Evolutionary conservation across 805 yeast genomes (phyloP).

Genomic region (Grigorovia transvaalensis): DNA sequence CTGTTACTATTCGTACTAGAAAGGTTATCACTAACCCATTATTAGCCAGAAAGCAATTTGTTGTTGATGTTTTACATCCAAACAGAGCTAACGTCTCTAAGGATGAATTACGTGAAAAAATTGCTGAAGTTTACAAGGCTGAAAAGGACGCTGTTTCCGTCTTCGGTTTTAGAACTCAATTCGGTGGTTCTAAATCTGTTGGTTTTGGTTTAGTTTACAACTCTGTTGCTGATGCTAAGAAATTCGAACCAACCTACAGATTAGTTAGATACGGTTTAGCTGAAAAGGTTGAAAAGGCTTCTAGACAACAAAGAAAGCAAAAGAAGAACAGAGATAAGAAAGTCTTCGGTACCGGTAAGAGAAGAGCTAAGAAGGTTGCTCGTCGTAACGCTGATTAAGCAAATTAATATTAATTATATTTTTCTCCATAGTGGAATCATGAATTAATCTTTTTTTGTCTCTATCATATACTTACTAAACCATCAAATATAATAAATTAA

Average conservation of each 20-base stretch:
- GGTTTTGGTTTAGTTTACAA: slow-evolving; percentile 99
- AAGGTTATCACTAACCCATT: slow-evolving; percentile 97
- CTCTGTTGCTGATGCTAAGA: slow-evolving; percentile 95
- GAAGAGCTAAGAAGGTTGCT: slow-evolving; percentile 87
- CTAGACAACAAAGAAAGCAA: slow-evolving; percentile 99
- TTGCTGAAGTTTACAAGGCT: slow-evolving; percentile 81
- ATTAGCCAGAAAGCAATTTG: slow-evolving; percentile 98
- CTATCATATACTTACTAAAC: background rate
- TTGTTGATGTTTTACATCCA: slow-evolving; percentile 98
- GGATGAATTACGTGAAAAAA: slow-evolving; percentile 95
- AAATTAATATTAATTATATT: too few species aligned
- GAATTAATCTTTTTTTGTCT: background rate
- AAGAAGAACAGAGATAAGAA: slow-evolving; percentile 99
- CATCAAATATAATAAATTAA: background rate
- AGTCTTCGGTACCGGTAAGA: slow-evolving; percentile 96
- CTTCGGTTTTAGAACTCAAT: slow-evolving; percentile 98
- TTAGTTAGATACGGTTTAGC: slow-evolving; percentile 98
- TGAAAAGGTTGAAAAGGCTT: slow-evolving; percentile 88
- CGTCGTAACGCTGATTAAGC: slow-evolving; percentile 77
- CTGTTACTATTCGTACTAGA: slow-evolving; percentile 99
- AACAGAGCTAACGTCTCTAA: slow-evolving; percentile 98
- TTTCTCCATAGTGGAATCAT: background rate
- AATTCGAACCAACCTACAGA: slow-evolving; percentile 98
- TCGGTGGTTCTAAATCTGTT: slow-evolving; percentile 99
- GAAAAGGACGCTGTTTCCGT: slow-evolving; percentile 93